Conservation (phyloP, 352 stramenopile genomes). For the Pythium brassicae region DNA sequence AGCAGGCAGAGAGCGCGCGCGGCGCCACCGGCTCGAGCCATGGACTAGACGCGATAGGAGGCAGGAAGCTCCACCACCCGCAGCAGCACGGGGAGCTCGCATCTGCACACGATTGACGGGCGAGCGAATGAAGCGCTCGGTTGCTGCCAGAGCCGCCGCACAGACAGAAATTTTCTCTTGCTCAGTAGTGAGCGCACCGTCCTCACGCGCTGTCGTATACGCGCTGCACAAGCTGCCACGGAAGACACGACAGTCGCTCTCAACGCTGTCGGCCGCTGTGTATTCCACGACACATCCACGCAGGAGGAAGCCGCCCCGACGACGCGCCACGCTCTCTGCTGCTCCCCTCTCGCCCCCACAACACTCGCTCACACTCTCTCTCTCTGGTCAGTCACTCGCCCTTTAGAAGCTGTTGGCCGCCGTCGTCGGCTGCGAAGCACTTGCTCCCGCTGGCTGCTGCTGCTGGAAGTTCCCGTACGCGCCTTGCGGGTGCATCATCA, state of each 20-base stretch:
- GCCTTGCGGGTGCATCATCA: conserved; percentile 12
- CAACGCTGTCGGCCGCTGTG: not conserved
- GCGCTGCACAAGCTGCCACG: not conserved
- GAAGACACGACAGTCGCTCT: not conserved
- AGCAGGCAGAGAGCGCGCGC: conserved; percentile 7
- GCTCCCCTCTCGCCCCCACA: too few species aligned
- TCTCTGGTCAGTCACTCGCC: not conserved
- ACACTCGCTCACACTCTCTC: too few species aligned
- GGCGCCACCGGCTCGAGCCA: conserved; percentile 8
- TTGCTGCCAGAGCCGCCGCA: not conserved
- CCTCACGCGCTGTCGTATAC: too few species aligned
- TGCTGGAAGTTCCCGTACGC: conserved; percentile 12
- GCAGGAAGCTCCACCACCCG: conserved; percentile 14
- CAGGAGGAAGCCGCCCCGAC: not conserved
- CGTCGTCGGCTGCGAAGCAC: not conserved
- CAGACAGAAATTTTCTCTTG: not conserved
- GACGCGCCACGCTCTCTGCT: too few species aligned
- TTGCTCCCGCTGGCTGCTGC: not conserved
- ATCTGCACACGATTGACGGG: conserved; percentile 11
- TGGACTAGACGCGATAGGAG: conserved; percentile 23
- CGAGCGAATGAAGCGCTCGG: not conserved
- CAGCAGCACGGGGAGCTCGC: conserved; percentile 11
- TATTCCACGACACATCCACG: conserved; percentile 2
- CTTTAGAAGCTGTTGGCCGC: not conserved
- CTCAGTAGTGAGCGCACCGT: too few species aligned